A percentile compares a stretch with the other conserved stretches of the same genome.
Conservation (phyloP, 768 basidiomycete species). For the Termitomyces sp. region DNA sequence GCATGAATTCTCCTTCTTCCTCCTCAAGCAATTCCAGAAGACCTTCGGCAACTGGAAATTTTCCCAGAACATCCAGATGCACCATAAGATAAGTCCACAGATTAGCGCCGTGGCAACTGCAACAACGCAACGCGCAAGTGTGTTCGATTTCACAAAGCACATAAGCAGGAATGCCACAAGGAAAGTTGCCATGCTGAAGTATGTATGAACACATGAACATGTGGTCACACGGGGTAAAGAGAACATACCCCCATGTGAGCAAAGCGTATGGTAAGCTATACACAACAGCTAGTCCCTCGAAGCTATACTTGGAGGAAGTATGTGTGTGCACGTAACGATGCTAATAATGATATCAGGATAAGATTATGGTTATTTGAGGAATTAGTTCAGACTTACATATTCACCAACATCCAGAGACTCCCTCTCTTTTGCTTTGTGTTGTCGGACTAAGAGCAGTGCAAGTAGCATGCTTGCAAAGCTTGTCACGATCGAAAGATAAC, state of each 20-base stretch:
- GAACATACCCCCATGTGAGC: constrained; percentile 10
- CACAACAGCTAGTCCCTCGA: constrained; percentile 5
- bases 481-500: constrained; percentile 41
- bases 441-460: constrained; percentile 40
- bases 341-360: not conserved
- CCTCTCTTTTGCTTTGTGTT: constrained; percentile 32
- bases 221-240: too few species aligned
- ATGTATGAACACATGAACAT: not conserved
- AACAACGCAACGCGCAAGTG: not conserved
- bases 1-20: not conserved
- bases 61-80: constrained; percentile 5
- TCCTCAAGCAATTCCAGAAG: not conserved
- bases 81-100: not conserved
- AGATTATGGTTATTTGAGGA: not conserved
- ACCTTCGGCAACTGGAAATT: not conserved
- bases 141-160: not conserved
- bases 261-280: constrained; percentile 11
- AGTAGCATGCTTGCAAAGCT: constrained; percentile 42
- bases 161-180: constrained; percentile 4
- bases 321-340: constrained; percentile 3
- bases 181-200: constrained; percentile 2
- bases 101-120: not conserved
- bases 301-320: not conserved
- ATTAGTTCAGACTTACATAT: not conserved
- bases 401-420: constrained; percentile 19